Base-by-base conservation (phyloP, 352 stramenopile genomes). In the Phytophthora rubi region DNA sequence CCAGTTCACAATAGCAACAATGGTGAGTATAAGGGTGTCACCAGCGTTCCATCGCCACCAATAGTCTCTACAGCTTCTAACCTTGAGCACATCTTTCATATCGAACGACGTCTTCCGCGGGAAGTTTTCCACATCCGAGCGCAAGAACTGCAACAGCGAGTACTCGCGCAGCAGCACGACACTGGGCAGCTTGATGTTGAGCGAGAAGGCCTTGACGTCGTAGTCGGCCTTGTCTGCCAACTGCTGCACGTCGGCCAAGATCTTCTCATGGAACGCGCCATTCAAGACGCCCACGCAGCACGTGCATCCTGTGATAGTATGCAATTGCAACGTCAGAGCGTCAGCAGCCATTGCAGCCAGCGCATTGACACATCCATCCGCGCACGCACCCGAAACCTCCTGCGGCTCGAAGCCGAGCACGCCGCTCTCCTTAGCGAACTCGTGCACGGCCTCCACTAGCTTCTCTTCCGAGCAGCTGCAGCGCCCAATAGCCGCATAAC, bases 161-260 rank as follows among this genome's bases (percentile, higher is more conserved):
- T 91, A 92, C 70, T 96, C 86, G 45, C 88, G 83, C 59, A 95
- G 76, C 33, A 95, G 51, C 39, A 94, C 80, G 44, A 88, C 75
- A 70, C 88, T 93, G 16, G 86, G 86, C 59, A 95, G 60, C 70
- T 94, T 93, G 57, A 94, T 90, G 64, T 88, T 92, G 58, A 96
- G 83, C 32, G 85, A 72, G 47, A 96, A 96, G 21, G 78, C 66
- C 33, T 80, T 82, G 10, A 85, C 84, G 53, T 93, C 83, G 71
- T 94, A 94, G 26, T 70, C 63, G 32, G 59, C 71, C 47, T 85
- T 77, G 18, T 80, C 65, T 0, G 59, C 65, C 35, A 82, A 73
- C n/a, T 71, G 70, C 44, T 71, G 62, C 53, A 84, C 61, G n/a
- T 89, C 75, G 5, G 58, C 71, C 57, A 91, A 37, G 9, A 90